A percentile compares a stretch with the other conserved stretches of the same genome.
Conservation (phyloP, 1,284 basidiomycete species). For the Wallemia ichthyophaga region DNA sequence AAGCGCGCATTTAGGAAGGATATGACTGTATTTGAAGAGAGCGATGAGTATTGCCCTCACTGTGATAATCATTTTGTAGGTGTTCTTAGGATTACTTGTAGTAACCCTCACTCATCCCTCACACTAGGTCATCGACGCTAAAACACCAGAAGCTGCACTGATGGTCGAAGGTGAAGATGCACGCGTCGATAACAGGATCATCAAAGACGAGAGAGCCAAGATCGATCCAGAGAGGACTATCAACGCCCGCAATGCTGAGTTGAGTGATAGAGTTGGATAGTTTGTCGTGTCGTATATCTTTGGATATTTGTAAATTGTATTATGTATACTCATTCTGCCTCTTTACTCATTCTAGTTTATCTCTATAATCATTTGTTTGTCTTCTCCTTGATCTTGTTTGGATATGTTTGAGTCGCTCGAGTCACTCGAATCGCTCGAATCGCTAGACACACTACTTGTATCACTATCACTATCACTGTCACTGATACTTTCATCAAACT, state of each 20-base stretch:
- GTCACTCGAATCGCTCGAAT: not conserved
- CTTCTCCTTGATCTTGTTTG: not conserved
- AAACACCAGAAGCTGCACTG: constrained; percentile 56
- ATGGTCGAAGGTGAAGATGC: constrained; percentile 73
- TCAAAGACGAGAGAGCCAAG: constrained; percentile 36
- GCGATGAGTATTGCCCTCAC: constrained; percentile 90
- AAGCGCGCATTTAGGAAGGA: constrained; percentile 90
- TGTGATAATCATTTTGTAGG: constrained; percentile 91
- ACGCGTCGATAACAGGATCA: constrained; percentile 42
- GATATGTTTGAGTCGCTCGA: no score
- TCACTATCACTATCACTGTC: not conserved
- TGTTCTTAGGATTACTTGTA: constrained; percentile 5
- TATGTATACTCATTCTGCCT: no score
- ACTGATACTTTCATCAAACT: not conserved
- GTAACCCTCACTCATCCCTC: not conserved
- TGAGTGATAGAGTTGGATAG: not conserved
- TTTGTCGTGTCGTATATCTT: not conserved
- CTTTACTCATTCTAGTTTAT: not conserved
- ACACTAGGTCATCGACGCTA: constrained; percentile 60
- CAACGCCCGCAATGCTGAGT: constrained; percentile 13
- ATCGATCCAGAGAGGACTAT: constrained; percentile 23
- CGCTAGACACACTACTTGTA: not conserved
- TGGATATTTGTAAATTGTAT: no score
- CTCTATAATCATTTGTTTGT: not conserved
- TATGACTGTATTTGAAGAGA: constrained; percentile 65